phyloP scores from a whole-genome alignment of 2,329 filamentous ascomycete species.

The Claviceps humidiphila region DNA sequence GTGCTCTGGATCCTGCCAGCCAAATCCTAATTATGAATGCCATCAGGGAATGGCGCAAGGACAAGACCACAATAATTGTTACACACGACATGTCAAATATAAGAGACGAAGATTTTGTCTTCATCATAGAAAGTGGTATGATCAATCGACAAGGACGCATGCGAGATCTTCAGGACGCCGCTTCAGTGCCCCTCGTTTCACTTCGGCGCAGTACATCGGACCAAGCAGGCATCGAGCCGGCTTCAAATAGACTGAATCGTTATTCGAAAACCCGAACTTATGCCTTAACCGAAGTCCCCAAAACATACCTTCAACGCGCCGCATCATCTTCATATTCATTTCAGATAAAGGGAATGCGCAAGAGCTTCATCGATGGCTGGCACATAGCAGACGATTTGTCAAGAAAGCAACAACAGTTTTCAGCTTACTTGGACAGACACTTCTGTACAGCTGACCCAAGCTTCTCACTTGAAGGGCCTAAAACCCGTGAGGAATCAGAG shows the following conservation, averaged over 20 bases:
- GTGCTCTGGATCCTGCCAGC: slow-evolving; percentile 66
- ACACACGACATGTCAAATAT: slow-evolving; percentile 83
- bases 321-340: background rate
- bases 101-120: slow-evolving; percentile 57
- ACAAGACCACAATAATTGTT: slow-evolving; percentile 83
- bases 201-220: background rate
- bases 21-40: slow-evolving; percentile 56
- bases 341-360: slow-evolving; percentile 40
- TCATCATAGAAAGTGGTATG: slow-evolving; percentile 57
- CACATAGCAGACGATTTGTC: background rate
- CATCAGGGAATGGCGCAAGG: slow-evolving; percentile 62
- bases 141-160: slow-evolving; percentile 52
- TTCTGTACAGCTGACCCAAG: background rate
- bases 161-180: background rate
- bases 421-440: slow-evolving; percentile 2
- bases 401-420: slow-evolving; percentile 2
- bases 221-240: background rate
- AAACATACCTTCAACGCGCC: background rate
- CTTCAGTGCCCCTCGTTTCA: background rate
- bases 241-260: no score
- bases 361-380: slow-evolving; percentile 28
- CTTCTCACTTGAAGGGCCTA: background rate
- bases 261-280: no score
- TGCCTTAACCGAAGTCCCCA: background rate
- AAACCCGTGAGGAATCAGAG: background rate